A percentile compares a stretch with the other conserved stretches of the same genome.
Conservation (phyloP, 2,329 filamentous ascomycete genomes). For the Cytospora piceae region DNA sequence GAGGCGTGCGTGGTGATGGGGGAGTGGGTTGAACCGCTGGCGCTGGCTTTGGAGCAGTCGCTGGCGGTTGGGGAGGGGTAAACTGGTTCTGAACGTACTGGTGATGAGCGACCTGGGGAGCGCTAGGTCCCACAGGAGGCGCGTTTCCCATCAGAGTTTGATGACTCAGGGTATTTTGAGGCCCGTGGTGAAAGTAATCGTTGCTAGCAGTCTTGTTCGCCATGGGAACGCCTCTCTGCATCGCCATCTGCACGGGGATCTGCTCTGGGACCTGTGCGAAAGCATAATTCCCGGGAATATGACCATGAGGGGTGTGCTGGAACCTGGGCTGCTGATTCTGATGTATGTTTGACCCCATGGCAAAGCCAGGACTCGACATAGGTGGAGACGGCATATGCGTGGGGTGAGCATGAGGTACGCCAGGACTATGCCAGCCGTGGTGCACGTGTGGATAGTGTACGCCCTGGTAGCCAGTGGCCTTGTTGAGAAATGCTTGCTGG, state of each 20-base stretch:
- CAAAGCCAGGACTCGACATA: slow-evolving; percentile 6
- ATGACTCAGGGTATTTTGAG: neutral
- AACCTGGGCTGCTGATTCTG: slow-evolving; percentile 18
- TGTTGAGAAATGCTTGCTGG: slow-evolving; percentile 37
- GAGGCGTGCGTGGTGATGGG: neutral
- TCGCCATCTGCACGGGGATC: slow-evolving; percentile 11
- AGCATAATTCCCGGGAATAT: slow-evolving; percentile 21
- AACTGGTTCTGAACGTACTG: slow-evolving; percentile 7
- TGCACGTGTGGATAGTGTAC: slow-evolving; percentile 22
- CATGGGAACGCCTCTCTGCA: slow-evolving; percentile 10
- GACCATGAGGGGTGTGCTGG: slow-evolving; percentile 20
- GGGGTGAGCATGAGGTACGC: slow-evolving; percentile 13
- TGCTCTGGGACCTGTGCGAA: slow-evolving; percentile 16
- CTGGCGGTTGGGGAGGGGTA: slow-evolving; percentile 7
- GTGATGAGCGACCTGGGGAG: neutral
- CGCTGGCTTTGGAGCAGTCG: neutral
- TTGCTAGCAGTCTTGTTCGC: slow-evolving; percentile 8
- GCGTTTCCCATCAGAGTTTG: neutral
- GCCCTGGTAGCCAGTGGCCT: slow-evolving; percentile 35
- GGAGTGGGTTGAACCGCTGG: slow-evolving; percentile 1
- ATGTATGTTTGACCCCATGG: slow-evolving; percentile 4
- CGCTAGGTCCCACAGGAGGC: neutral
- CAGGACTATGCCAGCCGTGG: slow-evolving; percentile 27
- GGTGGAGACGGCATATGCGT: slow-evolving; percentile 13
- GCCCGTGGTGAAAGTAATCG: neutral